Conservation (phyloP, 345 rosid genomes). For the Populus nigra region DNA sequence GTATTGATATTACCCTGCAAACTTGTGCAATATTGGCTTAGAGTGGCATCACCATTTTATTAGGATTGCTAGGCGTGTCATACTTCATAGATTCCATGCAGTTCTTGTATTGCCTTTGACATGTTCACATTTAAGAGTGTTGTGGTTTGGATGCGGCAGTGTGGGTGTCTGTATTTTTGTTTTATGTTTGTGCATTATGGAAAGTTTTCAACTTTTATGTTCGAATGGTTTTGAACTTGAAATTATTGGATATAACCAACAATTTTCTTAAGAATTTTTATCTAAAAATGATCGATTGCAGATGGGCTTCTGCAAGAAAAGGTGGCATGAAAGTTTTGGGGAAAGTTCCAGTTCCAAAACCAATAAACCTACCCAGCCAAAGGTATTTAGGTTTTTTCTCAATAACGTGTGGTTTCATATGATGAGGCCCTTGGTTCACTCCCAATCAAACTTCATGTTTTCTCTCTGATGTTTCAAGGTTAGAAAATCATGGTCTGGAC, state of each 20-base stretch:
- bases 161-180: background rate
- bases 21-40: background rate
- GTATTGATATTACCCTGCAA: background rate
- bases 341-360: constrained; percentile 94
- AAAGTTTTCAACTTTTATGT: background rate
- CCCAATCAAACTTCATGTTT: background rate
- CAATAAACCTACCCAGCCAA: constrained; percentile 97
- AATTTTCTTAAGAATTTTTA: background rate
- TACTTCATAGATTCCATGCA: background rate
- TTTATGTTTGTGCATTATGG: background rate
- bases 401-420: background rate
- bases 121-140: background rate
- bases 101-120: background rate
- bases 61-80: background rate
- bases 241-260: background rate
- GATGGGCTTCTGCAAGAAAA: constrained; percentile 84
- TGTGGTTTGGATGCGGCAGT: background rate
- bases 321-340: constrained; percentile 91
- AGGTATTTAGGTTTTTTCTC: constrained; percentile 45
- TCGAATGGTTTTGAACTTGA: background rate
- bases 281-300: constrained; percentile 22
- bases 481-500: constrained; percentile 95
- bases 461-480: constrained; percentile 50
- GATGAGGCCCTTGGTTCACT: background rate
- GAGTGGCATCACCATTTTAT: background rate